Evolutionary conservation across 371 early-diverging fungal species (phyloP), one percentile per base, ranked within the genome.

Genomic region (Cokeromyces recurvatus): DNA sequence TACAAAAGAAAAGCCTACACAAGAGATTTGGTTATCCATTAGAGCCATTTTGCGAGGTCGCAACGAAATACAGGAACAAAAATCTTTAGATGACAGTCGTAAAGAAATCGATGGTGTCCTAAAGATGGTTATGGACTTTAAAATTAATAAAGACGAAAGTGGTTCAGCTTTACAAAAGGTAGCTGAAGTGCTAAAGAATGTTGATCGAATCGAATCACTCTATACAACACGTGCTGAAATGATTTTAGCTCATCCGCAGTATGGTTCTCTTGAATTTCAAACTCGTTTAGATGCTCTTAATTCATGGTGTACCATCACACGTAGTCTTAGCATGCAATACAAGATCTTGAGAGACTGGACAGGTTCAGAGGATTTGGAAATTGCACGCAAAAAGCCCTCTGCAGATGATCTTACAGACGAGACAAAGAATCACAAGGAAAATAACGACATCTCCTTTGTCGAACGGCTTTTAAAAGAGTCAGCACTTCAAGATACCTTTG

Each of bases 391-490:
- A 19, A 42, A 50, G 20, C 7, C 35, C 5, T 9, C 9, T 9
- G 35, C 9, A 34, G 14, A 9, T 9, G 4, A 17, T 31, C 16
- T 46, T 7, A 46, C 47, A 46, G 32, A 48, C 32, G 29, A 15
- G 1, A 21, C 16, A 11, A 38, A 43, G 31, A 44, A 15, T 14
- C 55, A 38, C 38, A 40, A 46, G 29, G 14, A 43, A 43, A 57
- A 48, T 12, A 64, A 71, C 15, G 75, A 78, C 20, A 77, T 85
- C 9, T 85, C 90, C 19, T 92, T 92, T 71, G 81, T 92, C 16
- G 91, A 92, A 65, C 71, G 87, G 45, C 70, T 91, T 41, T 70
- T 91, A 48, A 91, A 91, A 70, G 90, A 91, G 53, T 81, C 82
- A 43, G 89, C 87, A 0, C 66, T 90, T 20, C 81, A 84, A 66